Evolutionary conservation across 805 yeast species (phyloP).

Genomic region (Candida argentea): DNA sequence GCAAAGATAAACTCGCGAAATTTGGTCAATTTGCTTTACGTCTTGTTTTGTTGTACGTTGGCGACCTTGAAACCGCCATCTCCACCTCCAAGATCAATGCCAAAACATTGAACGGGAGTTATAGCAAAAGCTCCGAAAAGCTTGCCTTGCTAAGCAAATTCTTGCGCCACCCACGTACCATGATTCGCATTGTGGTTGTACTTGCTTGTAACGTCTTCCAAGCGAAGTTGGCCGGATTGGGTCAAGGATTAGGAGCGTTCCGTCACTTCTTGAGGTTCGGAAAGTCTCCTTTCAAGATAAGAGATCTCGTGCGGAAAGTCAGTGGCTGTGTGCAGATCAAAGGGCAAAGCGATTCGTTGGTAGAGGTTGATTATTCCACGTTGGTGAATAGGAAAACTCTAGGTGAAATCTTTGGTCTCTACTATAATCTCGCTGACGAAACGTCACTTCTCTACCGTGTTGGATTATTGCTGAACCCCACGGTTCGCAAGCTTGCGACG

Average conservation of each 20-base stretch:
- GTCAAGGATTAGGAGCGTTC: conserved; percentile 40
- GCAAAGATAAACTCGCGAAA: conserved; percentile 67
- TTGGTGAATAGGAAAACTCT: conserved; percentile 35
- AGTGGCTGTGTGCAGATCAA: conserved; percentile 6
- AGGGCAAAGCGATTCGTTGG: neutral
- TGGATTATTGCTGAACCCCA: conserved; percentile 24
- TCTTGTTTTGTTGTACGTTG: conserved; percentile 37
- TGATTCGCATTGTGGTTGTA: conserved; percentile 23
- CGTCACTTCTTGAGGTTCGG: conserved; percentile 67
- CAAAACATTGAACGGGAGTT: conserved; percentile 17
- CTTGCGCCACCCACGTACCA: conserved; percentile 25
- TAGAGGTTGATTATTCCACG: conserved; percentile 7
- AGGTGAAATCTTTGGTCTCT: conserved; percentile 44
- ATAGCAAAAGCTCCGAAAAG: conserved; percentile 22
- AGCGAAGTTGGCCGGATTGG: conserved; percentile 32
- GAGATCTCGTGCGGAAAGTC: conserved; percentile 26
- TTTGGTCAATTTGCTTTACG: conserved; percentile 50
- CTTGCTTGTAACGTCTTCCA: conserved; percentile 31
- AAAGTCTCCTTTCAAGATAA: conserved; percentile 50
- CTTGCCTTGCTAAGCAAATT: conserved; percentile 25
- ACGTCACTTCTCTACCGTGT: conserved; percentile 45
- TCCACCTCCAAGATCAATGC: conserved; percentile 27
- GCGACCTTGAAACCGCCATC: conserved; percentile 23
- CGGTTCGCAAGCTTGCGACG: conserved; percentile 25
- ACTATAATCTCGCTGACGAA: conserved; percentile 62